These are phyloP conservation scores for Hylodesmum podocarpum DNA, from an alignment of 306 rosid species.

Conservation along the genomic window DNA sequence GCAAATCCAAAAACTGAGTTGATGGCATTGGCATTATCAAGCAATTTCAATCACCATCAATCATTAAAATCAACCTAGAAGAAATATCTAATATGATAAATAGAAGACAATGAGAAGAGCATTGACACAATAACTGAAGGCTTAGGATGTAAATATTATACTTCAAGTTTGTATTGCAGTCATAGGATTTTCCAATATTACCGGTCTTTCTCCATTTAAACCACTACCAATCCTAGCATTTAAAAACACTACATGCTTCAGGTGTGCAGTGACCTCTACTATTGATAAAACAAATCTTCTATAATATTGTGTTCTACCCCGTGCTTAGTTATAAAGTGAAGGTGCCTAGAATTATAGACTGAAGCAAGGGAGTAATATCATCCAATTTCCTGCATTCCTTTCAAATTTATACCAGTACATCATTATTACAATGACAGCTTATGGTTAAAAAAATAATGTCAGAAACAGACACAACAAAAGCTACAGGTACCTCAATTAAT, in stretches of 20 bases:
- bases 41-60: constrained; percentile 16
- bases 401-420: not conserved
- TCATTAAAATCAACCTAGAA: constrained; percentile 8
- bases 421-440: not conserved
- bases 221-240: no score
- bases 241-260: no score
- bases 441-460: not conserved
- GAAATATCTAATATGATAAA: constrained; percentile 21
- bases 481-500: not conserved
- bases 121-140: constrained; percentile 38
- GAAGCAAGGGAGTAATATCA: no score
- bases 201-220: no score
- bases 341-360: no score
- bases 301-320: no score
- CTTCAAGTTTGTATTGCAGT: no score
- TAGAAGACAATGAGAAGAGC: not conserved
- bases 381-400: not conserved
- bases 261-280: no score
- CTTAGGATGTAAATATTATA: no score
- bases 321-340: no score
- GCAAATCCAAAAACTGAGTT: constrained; percentile 3
- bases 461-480: not conserved
- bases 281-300: no score
- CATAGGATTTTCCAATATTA: no score
- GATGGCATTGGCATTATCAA: not conserved